Base-by-base conservation (phyloP, 495 filamentous ascomycete species). In the Trichocladium uniseriatum region DNA sequence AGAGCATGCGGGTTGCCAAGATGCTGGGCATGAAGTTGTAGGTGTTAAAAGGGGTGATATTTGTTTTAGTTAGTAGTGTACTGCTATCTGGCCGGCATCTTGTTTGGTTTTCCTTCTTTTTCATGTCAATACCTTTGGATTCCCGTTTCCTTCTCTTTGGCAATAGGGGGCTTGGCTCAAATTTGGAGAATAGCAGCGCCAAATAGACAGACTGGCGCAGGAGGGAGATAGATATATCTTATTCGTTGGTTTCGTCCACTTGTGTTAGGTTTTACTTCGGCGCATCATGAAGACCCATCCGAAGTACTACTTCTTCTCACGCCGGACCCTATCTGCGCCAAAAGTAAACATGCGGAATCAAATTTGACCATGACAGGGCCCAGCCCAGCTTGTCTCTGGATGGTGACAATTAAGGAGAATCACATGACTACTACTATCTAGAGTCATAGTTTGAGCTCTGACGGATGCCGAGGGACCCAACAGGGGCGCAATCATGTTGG, bases 11-110 rank as follows among this genome's bases (percentile, higher is more conserved):
- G 66, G 92, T 98, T 29, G 86, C 89, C 53, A 81, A 94, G 75
- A 83, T 81, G 58, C 70, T 95, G 65, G 92, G 92, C 3, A 96
- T 98, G 90, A 98, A 96, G 77, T 64, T 98, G 59, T 98, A 83
- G 68, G 41, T 41, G 6, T 14, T 15, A 41, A 19, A 13, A 32
- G 27, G 6, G 22, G 34, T 2, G 36, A 16, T 21, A 5, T 21
- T 29, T 34, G 18, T 10, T 32, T 27, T 16, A 16, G 19, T 6
- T 8, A 6, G 3, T 11, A 13, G 19, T 29, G 27, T 29, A 29
- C 10, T 32, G 31, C n/a, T 34, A 34, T 21, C 4, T 32, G 45
- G 27, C 9, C 19, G 16, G 45, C 21, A 37, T 38, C 19, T 19
- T 35, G 14, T 3, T 21, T 36, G 19, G 1, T 28, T 38, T 46